Base-by-base conservation (phyloP, 306 rosid species). In the Datisca glomerata region DNA sequence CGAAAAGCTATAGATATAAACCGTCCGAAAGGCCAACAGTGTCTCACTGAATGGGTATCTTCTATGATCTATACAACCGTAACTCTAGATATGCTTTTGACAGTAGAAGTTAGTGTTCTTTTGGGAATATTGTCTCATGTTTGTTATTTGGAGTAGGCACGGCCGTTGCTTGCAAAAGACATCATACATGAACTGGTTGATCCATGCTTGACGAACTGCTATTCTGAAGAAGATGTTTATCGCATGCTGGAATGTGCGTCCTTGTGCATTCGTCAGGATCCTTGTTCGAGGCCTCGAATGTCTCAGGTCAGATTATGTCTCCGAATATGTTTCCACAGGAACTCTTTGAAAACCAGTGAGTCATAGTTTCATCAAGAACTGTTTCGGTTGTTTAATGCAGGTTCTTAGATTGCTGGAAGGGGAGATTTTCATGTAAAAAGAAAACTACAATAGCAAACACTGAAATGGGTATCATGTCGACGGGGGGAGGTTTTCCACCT, bases 1-100 rank as follows among this genome's bases (percentile, higher is more conserved):
- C 41, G 93, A 35, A 89, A 89, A 70, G 95, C 95, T 2, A 58
- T 89, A 37, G 93, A 89, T 68, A 51, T 89, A 41, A 75, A 71
- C 47, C 54, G 80, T 24, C 95, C 95, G 18, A 77, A 45, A 68
- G 98, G 98, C 48, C 95, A 89, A 45, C 98, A 89, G 49, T 89
- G 91, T 67, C 95, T 89, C 40, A 72, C 86, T 18, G 95, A 84
- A 75, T 89, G 98, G 98, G 98, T 89, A 70, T 41, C 56, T 18
- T 27, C 25, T 29, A 18, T n/a, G n/a, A n/a, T n/a, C n/a, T n/a
- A n/a, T n/a, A n/a, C n/a, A n/a, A n/a, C n/a, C n/a, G n/a, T n/a
- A n/a, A n/a, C n/a, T n/a, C n/a, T n/a, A n/a, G n/a, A n/a, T n/a
- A n/a, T n/a, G n/a, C n/a, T n/a, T n/a, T n/a, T n/a, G n/a, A n/a